Conservation (phyloP, 257 asterid genomes). For the Primulina huaijiensis region DNA sequence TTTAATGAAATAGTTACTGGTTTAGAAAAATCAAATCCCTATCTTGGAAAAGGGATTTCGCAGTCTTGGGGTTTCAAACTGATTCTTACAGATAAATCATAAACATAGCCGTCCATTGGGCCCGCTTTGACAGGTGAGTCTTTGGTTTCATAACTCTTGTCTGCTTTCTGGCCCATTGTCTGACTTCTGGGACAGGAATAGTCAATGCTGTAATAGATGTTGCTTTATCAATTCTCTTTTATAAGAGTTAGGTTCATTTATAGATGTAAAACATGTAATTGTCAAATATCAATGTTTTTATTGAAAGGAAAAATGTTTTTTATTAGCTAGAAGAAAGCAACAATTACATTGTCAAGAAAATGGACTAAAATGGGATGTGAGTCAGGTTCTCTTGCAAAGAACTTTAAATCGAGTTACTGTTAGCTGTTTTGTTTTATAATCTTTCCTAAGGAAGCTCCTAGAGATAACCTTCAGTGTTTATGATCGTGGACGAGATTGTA, state of each 20-base stretch:
- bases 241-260: neutral
- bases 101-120: too few relatives aligned
- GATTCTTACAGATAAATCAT: too few relatives aligned
- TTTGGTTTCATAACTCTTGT: neutral
- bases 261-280: neutral
- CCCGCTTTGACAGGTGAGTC: neutral
- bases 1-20: neutral
- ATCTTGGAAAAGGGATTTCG: too few relatives aligned
- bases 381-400: neutral
- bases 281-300: neutral
- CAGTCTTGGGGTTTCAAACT: too few relatives aligned
- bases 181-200: neutral
- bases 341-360: neutral
- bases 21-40: too few relatives aligned
- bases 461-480: neutral
- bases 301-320: neutral
- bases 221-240: neutral
- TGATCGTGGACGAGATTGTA: neutral
- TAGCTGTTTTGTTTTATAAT: neutral
- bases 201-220: slow-evolving; percentile 3
- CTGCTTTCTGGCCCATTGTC: slow-evolving; percentile 6
- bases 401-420: neutral
- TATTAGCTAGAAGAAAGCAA: neutral
- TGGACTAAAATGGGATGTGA: neutral
- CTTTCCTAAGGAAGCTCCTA: neutral